Evolutionary conservation across 768 basidiomycete genomes (phyloP), one percentile per base, ranked within the genome.

Genomic region (Auriculariales sp.): DNA sequence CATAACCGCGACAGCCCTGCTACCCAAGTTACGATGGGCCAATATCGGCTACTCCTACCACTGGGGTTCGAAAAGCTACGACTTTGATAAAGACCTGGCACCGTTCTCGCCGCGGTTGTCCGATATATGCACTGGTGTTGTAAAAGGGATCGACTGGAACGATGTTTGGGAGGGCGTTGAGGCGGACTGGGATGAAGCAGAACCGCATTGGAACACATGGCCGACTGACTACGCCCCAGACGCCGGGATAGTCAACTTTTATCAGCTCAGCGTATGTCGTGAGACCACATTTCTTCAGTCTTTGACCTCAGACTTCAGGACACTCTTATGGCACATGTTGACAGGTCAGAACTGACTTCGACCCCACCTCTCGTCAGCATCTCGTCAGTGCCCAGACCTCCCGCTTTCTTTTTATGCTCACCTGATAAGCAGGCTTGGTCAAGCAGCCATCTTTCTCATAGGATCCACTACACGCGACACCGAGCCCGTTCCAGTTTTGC

Each of bases 21-120:
- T 93, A 14, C 70, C 69, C 4, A 92, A 87, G 61, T 62, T 99
- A 45, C 75, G 94, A 45, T 99, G 94, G 94, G 84, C 90, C 1
- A 98, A 94, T 58, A 83, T 99, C 46, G 94, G 94, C 9, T 87
- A 86, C 79, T 87, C 77, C 48, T 99, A 99, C 64, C 90, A 98
- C 67, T 97, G 94, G 94, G 86, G 88, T 2, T 86, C 79, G 27
- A 99, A 98, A 59, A 81, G 86, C 52, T 99, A 99, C 60, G 89
- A 95, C 59, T 92, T 95, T 56, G 73, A 77, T 1, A 78, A 73
- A 48, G 77, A 77, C 2, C 78, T 75, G 50, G 81, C 77, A 0
- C 68, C 69, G 0, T 78, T 97, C 39, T 76, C 82, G 44, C 55
- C 65, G 2, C 66, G 69, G 5, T 60, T 94, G 29, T 66, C 71